Conservation (phyloP, 2,329 filamentous ascomycete species). For the Talaromyces sp. region DNA sequence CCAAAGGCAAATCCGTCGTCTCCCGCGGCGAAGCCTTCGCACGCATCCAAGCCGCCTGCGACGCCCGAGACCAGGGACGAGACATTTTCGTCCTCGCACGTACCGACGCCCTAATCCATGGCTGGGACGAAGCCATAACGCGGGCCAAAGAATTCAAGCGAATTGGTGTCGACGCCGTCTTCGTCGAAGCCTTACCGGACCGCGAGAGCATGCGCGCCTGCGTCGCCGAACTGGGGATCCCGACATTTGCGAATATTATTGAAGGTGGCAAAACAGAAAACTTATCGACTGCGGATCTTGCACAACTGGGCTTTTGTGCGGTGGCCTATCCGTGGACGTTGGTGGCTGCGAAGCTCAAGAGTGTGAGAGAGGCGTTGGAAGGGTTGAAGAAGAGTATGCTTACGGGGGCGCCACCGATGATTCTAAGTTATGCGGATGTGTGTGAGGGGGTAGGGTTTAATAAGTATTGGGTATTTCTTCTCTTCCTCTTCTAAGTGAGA, state of each 20-base stretch:
- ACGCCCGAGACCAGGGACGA: slow-evolving; percentile 41
- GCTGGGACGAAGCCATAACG: slow-evolving; percentile 43
- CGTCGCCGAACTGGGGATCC: slow-evolving; percentile 33
- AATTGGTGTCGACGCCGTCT: slow-evolving; percentile 44
- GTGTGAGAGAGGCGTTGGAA: slow-evolving; percentile 20
- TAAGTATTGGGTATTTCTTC: slow-evolving; percentile 32
- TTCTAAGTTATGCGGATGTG: slow-evolving; percentile 41
- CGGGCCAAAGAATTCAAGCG: slow-evolving; percentile 38
- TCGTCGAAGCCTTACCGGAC: slow-evolving; percentile 43
- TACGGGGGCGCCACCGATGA: slow-evolving; percentile 37
- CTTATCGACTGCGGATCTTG: slow-evolving; percentile 34
- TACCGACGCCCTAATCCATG: slow-evolving; percentile 30
- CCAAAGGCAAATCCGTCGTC: slow-evolving; percentile 44
- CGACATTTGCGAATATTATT: slow-evolving; percentile 42
- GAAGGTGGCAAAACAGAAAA: slow-evolving; percentile 41
- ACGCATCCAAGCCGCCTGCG: slow-evolving; percentile 42
- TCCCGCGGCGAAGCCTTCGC: slow-evolving; percentile 43
- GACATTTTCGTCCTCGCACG: slow-evolving; percentile 46
- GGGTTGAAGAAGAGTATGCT: slow-evolving; percentile 38
- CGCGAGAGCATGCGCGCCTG: slow-evolving; percentile 38
- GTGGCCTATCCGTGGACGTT: slow-evolving; percentile 3
- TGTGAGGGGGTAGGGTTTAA: slow-evolving; percentile 45
- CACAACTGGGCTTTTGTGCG: slow-evolving; percentile 30
- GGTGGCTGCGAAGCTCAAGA: slow-evolving; percentile 2
- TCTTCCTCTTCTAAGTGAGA: neutral